Evolutionary conservation across 176 grass and related monocot species (phyloP).

Genomic region (Cenchrus fungigraminus): DNA sequence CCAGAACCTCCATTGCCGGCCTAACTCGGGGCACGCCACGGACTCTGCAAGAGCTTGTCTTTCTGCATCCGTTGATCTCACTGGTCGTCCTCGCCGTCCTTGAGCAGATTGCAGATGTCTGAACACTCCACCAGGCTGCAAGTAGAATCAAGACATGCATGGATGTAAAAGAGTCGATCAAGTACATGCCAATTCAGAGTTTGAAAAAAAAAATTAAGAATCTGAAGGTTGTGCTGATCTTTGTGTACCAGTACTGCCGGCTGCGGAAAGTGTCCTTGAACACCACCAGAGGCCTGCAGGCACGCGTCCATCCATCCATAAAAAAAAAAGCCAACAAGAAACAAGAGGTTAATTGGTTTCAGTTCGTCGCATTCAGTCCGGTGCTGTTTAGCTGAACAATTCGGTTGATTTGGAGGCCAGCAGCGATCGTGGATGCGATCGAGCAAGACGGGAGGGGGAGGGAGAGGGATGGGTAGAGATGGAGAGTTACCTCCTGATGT

Average conservation of each 20-base stretch:
- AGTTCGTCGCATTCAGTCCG: background rate
- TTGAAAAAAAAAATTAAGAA: too few species aligned
- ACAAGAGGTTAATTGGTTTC: background rate
- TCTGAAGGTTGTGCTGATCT: background rate
- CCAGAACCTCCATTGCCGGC: background rate
- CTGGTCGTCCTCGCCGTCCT: constrained; percentile 74
- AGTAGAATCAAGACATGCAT: background rate
- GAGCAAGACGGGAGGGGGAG: background rate
- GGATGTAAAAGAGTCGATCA: background rate
- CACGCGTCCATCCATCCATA: background rate
- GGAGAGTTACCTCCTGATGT: constrained; percentile 51
- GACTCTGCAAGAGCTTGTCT: background rate
- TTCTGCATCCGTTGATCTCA: constrained; percentile 26
- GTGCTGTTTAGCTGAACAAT: background rate
- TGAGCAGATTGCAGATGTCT: constrained; percentile 76
- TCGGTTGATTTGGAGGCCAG: background rate
- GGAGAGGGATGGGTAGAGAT: too few species aligned
- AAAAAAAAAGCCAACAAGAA: background rate
- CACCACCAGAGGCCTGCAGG: constrained; percentile 42
- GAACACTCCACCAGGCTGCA: constrained; percentile 71
- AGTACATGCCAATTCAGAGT: background rate
- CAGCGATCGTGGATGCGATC: background rate
- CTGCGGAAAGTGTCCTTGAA: constrained; percentile 77
- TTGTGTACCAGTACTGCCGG: constrained; percentile 64
- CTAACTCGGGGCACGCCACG: background rate